These are phyloP conservation scores for Prunus armeniaca DNA, from an alignment of 306 rosid genomes.

Conservation along the genomic window DNA sequence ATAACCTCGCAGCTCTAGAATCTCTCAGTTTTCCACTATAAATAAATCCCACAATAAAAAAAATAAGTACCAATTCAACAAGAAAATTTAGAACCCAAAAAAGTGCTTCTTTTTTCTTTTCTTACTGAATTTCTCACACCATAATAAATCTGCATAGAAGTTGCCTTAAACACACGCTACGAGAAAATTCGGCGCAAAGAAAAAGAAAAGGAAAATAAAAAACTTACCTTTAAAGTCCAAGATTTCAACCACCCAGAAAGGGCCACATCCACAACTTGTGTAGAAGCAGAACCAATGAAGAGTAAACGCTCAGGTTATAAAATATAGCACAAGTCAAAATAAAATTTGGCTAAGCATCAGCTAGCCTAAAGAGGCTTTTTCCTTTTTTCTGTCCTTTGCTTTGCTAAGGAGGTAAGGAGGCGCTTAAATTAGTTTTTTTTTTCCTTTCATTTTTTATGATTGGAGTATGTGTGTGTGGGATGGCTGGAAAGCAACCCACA, in stretches of 20 bases:
- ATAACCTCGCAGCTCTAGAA: constrained; percentile 1
- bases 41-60: background rate
- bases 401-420: background rate
- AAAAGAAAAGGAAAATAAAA: background rate
- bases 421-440: background rate
- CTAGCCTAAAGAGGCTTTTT: constrained; percentile 3
- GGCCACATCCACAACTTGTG: constrained; percentile 17
- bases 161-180: constrained; percentile 39
- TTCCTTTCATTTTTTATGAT: background rate
- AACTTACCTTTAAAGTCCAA: constrained; percentile 39
- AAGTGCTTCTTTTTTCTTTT: constrained; percentile 2
- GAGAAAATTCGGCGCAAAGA: constrained; percentile 13
- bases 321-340: constrained; percentile 25
- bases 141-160: background rate
- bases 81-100: constrained; percentile 11
- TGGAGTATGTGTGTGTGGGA: constrained; percentile 16
- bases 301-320: background rate
- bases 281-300: constrained; percentile 19
- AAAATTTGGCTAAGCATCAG: background rate
- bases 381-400: background rate
- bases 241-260: constrained; percentile 16
- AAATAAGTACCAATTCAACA: background rate
- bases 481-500: constrained; percentile 52
- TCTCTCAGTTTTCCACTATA: background rate
- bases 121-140: constrained; percentile 31